Evolutionary conservation across 2,329 filamentous ascomycete species (phyloP), one percentile per base, ranked within the genome.

Genomic region (Aphanoascus verrucosus): DNA sequence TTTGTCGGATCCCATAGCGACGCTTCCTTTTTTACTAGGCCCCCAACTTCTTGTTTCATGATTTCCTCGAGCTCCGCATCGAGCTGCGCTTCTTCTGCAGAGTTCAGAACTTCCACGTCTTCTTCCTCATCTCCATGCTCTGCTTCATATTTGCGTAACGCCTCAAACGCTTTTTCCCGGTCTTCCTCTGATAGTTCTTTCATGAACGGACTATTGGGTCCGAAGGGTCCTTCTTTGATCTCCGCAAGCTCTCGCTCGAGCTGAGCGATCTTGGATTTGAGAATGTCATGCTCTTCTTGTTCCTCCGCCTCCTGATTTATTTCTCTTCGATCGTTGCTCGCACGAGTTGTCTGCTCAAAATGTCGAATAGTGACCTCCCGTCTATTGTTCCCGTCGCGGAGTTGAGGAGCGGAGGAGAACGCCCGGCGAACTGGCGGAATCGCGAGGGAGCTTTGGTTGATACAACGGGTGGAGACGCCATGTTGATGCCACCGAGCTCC

Each of bases 401-500:
- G 64, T 58, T 60, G 59, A 55, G 61, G 54, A 62, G 63, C 57
- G 46, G 55, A 62, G 56, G 64, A 65, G 59, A 70, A 67, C 41
- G 61, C 52, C 46, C 68, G 66, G 49, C 56, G 61, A 44, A 45
- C 31, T 46, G 53, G 55, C 12, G 47, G 50, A 31, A 28, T 35
- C 28, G 23, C 52, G 56, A 54, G 63, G 56, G 58, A 60, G 46
- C 15, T 31, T 48, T 40, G 55, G 48, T 44, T 60, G 57, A 63
- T 63, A 61, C 62, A 61, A 59, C 57, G 60, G 63, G 54, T 63
- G 66, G 60, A 63, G 60, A 66, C 65, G 61, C 63, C 65, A 69
- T 71, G 63, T 59, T 68, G 66, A 67, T 68, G 68, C 67, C 67
- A 70, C 61, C 68, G 67, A 69, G 69, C 67, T 64, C 68, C 68